Percentiles rank a stretch among this genome's conserved stretches.
These are phyloP conservation scores for Geotrichum australiense DNA, from an alignment of 1,139 yeast genomes.

Conservation along the genomic window DNA sequence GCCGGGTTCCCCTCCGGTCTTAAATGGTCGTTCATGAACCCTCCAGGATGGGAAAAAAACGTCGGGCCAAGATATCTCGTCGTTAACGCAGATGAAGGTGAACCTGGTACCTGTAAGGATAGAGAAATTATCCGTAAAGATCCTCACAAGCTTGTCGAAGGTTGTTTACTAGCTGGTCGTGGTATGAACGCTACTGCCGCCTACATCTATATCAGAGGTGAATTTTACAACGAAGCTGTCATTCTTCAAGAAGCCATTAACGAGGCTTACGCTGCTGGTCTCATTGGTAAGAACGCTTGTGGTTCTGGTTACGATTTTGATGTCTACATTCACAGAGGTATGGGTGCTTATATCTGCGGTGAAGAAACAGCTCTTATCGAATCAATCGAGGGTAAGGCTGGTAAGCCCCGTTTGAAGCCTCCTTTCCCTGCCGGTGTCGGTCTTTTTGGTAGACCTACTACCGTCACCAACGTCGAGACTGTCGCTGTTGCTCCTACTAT, in stretches of 20 bases:
- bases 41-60: conserved; percentile 90
- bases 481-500: conserved; percentile 86
- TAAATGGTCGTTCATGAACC: conserved; percentile 91
- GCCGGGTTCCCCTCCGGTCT: conserved; percentile 90
- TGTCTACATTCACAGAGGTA: conserved; percentile 76
- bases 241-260: conserved; percentile 70
- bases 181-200: conserved; percentile 94
- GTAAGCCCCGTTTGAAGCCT: conserved; percentile 87
- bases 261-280: conserved; percentile 76
- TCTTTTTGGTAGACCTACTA: conserved; percentile 80
- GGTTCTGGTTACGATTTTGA: conserved; percentile 82
- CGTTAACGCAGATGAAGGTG: conserved; percentile 90
- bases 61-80: conserved; percentile 79
- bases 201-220: conserved; percentile 83
- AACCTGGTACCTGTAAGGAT: conserved; percentile 90
- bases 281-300: conserved; percentile 76
- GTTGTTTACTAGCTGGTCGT: conserved; percentile 78
- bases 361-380: conserved; percentile 87
- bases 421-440: conserved; percentile 95
- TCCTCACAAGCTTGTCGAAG: conserved; percentile 84
- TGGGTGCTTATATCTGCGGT: conserved; percentile 90
- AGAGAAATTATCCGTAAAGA: conserved; percentile 84
- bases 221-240: conserved; percentile 72
- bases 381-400: conserved; percentile 84
- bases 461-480: conserved; percentile 85